Evolutionary conservation across 805 yeast species (phyloP).

Genomic region (Hemisphaericaspora nanyangensis): DNA sequence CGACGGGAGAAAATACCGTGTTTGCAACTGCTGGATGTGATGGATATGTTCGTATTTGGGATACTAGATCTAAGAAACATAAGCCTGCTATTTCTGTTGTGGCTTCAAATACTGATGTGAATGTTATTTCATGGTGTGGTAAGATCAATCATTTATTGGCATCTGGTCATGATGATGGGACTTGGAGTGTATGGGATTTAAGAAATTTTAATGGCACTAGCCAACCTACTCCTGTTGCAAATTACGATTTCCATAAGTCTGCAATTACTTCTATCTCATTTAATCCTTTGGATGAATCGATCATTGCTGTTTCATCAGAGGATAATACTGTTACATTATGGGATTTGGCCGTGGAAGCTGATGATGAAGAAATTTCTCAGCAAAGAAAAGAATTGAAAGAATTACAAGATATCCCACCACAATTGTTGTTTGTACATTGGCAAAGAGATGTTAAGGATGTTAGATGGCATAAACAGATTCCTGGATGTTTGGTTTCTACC

Average conservation of each 20-base stretch:
- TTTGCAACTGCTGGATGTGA: conserved; percentile 95
- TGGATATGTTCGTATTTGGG: conserved; percentile 93
- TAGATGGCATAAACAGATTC: conserved; percentile 96
- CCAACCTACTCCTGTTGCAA: conserved; percentile 81
- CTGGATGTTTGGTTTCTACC: conserved; percentile 90
- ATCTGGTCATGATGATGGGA: conserved; percentile 95
- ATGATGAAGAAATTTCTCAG: conserved; percentile 90
- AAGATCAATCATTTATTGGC: conserved; percentile 85
- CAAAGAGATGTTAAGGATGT: conserved; percentile 97
- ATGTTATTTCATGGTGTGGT: conserved; percentile 93
- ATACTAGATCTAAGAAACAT: conserved; percentile 88
- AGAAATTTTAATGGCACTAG: conserved; percentile 63
- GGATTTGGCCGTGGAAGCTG: conserved; percentile 99
- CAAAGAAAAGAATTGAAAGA: conserved; percentile 78
- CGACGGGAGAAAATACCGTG: conserved; percentile 85
- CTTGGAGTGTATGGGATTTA: conserved; percentile 98
- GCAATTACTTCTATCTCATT: conserved; percentile 91
- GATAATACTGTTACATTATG: conserved; percentile 96
- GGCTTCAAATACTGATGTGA: conserved; percentile 82
- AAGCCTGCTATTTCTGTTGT: conserved; percentile 81
- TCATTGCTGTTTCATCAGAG: conserved; percentile 92
- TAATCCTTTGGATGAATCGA: conserved; percentile 93
- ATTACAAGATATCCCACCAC: conserved; percentile 89
- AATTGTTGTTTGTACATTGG: conserved; percentile 95
- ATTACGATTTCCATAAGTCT: conserved; percentile 90